A percentile compares a stretch with the other conserved stretches of the same genome.
These are phyloP conservation scores for Forsythia suspensa DNA, from an alignment of 257 asterid species.

Conservation along the genomic window DNA sequence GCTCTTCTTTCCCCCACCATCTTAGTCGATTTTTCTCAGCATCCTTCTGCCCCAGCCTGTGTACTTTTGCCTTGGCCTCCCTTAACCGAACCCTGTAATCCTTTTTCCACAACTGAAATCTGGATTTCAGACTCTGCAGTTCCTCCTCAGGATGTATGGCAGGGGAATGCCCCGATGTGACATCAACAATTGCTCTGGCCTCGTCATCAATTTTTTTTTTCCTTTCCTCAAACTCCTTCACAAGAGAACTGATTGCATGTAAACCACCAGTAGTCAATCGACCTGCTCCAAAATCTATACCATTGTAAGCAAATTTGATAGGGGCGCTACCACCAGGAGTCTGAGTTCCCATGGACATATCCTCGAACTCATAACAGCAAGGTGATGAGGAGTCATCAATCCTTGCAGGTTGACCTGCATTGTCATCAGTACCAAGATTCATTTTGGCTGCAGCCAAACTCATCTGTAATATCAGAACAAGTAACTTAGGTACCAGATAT, in stretches of 20 bases:
- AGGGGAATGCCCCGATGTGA: conserved; percentile 24
- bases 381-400: conserved; percentile 37
- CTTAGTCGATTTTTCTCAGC: conserved; percentile 29
- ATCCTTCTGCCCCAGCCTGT: conserved; percentile 28
- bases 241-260: conserved; percentile 25
- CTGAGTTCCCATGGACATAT: conserved; percentile 34
- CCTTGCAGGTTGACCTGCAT: conserved; percentile 31
- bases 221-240: conserved; percentile 40
- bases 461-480: conserved; percentile 42
- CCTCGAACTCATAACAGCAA: conserved; percentile 40
- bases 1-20: conserved; percentile 48
- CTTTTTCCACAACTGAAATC: conserved; percentile 46
- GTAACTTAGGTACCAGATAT: neutral
- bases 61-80: conserved; percentile 37
- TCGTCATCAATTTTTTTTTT: conserved; percentile 40
- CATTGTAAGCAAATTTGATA: conserved; percentile 26
- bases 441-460: conserved; percentile 69
- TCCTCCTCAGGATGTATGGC: conserved; percentile 30
- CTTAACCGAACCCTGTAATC: conserved; percentile 38
- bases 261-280: conserved; percentile 30
- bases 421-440: conserved; percentile 45
- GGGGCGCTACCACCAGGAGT: conserved; percentile 41
- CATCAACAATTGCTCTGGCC: conserved; percentile 36
- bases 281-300: conserved; percentile 25
- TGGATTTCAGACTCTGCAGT: conserved; percentile 36